A percentile compares a stretch with the other conserved stretches of the same genome.
Conservation (phyloP, 2,329 filamentous ascomycete species). For the Cyanodermella asteris region DNA sequence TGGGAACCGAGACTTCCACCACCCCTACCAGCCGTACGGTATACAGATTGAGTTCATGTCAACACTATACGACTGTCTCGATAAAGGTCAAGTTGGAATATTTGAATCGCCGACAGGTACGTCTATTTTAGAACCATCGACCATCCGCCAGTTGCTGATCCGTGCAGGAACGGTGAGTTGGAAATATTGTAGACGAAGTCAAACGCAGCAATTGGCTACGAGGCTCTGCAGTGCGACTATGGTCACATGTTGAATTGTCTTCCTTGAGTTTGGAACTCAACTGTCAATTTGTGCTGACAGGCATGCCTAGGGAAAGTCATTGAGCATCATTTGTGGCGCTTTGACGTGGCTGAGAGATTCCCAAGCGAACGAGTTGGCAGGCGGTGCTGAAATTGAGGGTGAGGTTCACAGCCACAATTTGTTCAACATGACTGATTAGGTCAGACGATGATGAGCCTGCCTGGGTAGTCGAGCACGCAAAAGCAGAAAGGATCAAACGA, state of each 20-base stretch:
- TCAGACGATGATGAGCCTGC: constrained; percentile 47
- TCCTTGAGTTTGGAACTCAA: too few relatives aligned
- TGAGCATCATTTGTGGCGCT: constrained; percentile 75
- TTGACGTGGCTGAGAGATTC: constrained; percentile 78
- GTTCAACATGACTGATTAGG: constrained; percentile 5
- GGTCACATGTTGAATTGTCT: too few relatives aligned
- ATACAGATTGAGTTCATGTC: constrained; percentile 81
- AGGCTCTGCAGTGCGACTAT: too few relatives aligned
- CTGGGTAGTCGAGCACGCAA: constrained; percentile 65
- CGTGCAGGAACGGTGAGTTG: too few relatives aligned
- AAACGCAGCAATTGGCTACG: too few relatives aligned
- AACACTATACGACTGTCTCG: constrained; percentile 55
- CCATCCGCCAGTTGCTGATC: too few relatives aligned
- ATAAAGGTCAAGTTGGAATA: constrained; percentile 62
- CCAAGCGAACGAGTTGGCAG: constrained; percentile 31
- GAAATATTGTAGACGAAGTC: too few relatives aligned
- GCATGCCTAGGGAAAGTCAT: constrained; percentile 59
- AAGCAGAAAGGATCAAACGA: constrained; percentile 43
- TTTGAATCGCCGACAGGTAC: constrained; percentile 86
- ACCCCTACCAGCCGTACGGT: constrained; percentile 70
- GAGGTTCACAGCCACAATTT: constrained; percentile 7
- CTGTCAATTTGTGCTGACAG: too few relatives aligned
- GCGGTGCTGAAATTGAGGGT: too few relatives aligned
- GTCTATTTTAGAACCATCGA: too few relatives aligned
- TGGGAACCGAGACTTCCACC: constrained; percentile 43